Evolutionary conservation across 2,329 filamentous ascomycete species (phyloP), one percentile per base, ranked within the genome.

Genomic region (Proliferodiscus dingleyae): DNA sequence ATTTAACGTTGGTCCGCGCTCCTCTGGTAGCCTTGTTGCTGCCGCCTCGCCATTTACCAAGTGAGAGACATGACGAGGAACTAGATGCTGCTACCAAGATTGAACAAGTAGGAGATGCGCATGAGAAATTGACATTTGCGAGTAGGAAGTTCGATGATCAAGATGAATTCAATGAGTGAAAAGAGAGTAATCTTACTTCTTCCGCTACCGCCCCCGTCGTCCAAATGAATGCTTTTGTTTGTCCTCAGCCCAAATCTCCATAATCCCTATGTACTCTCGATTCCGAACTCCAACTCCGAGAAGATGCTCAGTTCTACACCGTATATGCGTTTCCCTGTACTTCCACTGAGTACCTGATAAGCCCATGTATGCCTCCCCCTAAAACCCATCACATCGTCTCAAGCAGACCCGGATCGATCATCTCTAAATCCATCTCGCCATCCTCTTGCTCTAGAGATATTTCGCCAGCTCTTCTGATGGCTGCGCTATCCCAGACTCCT

Each of bases 401-500:
- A 15, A 34, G 16, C 24, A 41, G 26, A 30, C 22, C 21, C 10
- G 38, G 38, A 29, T 41, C 38, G 24, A 41, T 41, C 24, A 41
- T 41, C 23, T 39, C 34, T 9, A 44, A 22, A 15, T 37, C 23
- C 13, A 24, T 36, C 32, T 18, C n/a, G n/a, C 32, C 32, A 24
- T 37, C 41, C 28, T 49, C 36, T 28, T 40, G 37, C 34, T 46
- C 38, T 33, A 52, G 21, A 32, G 29, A 40, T 37, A 21, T 37
- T 11, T 45, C 19, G n/a, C 49, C 49, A 9, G 43, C 49, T 21
- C 16, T 37, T 10, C 37, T 41, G 11, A 39, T 37, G 13, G 26
- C 30, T 19, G 16, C 36, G 32, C 54, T 56, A 33, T 57, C 54
- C 56, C 56, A 58, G 16, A 52, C 41, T 10, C 49, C 56, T 28